Percentiles rank a stretch among this genome's conserved stretches.
Evolutionary conservation across 768 basidiomycete genomes (phyloP).

Genomic region (Rhodocollybia butyracea): DNA sequence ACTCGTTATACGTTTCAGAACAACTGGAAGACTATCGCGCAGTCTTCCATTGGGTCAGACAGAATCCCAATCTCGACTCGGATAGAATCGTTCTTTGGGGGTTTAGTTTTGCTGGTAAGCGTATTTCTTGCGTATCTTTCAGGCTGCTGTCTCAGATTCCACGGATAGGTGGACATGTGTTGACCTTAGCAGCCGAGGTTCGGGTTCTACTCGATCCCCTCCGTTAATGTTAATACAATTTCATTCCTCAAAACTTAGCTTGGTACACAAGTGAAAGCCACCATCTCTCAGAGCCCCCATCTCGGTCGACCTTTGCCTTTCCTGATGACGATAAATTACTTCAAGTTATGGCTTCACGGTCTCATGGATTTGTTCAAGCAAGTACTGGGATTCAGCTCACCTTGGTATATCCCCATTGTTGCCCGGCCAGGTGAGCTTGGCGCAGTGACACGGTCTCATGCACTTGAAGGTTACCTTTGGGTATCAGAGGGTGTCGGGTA

Average conservation of each 20-base stretch:
- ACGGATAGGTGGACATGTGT: conserved; percentile 23
- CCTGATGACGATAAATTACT: conserved; percentile 11
- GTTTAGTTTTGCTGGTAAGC: conserved; percentile 22
- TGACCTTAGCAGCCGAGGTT: conserved; percentile 26
- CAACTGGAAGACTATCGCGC: conserved; percentile 31
- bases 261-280: conserved; percentile 13
- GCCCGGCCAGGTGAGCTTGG: conserved; percentile 20
- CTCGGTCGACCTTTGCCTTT: conserved; percentile 16
- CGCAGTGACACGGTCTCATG: conserved; percentile 14
- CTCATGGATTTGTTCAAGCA: conserved; percentile 22
- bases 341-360: conserved; percentile 18
- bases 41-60: conserved; percentile 21
- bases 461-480: conserved; percentile 16
- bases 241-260: not conserved
- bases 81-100: conserved; percentile 24
- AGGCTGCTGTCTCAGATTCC: not conserved
- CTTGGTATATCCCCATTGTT: conserved; percentile 21
- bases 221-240: not conserved
- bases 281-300: conserved; percentile 26
- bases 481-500: conserved; percentile 10
- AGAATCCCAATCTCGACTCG: conserved; percentile 20
- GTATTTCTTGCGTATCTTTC: not conserved
- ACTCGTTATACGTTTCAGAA: conserved; percentile 23
- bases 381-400: conserved; percentile 18
- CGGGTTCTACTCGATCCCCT: not conserved